Percentiles rank a stretch among this genome's conserved stretches.
Evolutionary conservation across 2,329 filamentous ascomycete species (phyloP).

Genomic region (Colletotrichum filicis): DNA sequence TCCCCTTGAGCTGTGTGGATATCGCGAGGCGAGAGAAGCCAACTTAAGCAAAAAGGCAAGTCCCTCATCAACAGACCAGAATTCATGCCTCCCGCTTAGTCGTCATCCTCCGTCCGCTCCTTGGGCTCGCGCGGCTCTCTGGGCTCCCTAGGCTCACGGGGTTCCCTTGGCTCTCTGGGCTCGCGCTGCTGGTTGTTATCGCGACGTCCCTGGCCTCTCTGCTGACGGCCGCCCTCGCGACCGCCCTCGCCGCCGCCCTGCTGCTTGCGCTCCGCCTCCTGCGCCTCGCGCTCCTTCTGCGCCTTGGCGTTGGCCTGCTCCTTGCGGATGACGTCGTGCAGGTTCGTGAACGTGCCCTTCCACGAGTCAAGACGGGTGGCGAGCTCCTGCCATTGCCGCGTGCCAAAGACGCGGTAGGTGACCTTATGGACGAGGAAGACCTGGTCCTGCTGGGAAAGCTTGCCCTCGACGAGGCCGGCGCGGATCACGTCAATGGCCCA

Average conservation of each 20-base stretch:
- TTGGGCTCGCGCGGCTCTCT: constrained; percentile 47
- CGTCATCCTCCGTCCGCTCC: constrained; percentile 67
- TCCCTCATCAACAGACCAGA: not conserved
- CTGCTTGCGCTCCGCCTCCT: constrained; percentile 77
- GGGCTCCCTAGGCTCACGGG: constrained; percentile 42
- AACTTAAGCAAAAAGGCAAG: not conserved
- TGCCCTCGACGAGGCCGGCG: constrained; percentile 93
- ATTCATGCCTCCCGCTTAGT: constrained; percentile 50
- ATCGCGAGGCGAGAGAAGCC: too few species aligned
- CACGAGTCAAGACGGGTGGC: constrained; percentile 91
- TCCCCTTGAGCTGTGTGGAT: too few species aligned
- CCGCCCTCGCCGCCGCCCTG: constrained; percentile 51
- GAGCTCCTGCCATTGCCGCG: constrained; percentile 98
- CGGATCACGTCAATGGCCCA: constrained; percentile 99
- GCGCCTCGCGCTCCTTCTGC: constrained; percentile 81
- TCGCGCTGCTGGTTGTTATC: constrained; percentile 42
- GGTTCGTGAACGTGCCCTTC: constrained; percentile 82
- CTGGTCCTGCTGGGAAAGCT: constrained; percentile 91
- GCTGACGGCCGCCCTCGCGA: constrained; percentile 42
- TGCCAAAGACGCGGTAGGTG: constrained; percentile 95
- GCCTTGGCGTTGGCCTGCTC: constrained; percentile 84
- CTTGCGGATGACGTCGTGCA: constrained; percentile 80
- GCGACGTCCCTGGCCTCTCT: constrained; percentile 43
- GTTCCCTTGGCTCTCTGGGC: constrained; percentile 39
- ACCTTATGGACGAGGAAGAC: constrained; percentile 96